Conservation (phyloP, 2,329 filamentous ascomycete species). For the Aspergillus pseudonomiae region DNA sequence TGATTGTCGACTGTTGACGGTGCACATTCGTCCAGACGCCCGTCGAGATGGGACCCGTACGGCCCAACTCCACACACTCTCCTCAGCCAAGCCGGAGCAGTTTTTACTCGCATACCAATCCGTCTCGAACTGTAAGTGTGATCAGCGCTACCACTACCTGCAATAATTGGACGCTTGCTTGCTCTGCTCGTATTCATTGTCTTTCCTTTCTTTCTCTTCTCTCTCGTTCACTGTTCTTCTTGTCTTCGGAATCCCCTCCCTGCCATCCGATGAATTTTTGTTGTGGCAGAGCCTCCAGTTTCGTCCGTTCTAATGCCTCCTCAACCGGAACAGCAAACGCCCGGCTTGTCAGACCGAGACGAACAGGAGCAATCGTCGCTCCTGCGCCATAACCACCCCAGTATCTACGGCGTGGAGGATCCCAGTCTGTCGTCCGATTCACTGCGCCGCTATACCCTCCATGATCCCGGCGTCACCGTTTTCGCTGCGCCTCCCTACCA, state of each 20-base stretch:
- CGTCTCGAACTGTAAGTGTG: constrained; percentile 8
- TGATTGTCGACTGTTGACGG: neutral
- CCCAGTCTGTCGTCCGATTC: constrained; percentile 44
- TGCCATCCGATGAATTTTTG: neutral
- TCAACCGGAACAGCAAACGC: constrained; percentile 10
- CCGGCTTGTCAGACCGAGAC: constrained; percentile 14
- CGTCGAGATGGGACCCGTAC: constrained; percentile 3
- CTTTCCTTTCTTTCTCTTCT: too few relatives aligned
- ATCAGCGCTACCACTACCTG: neutral
- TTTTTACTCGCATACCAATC: constrained; percentile 9
- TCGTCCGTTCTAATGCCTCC: constrained; percentile 1
- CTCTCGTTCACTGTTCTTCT: neutral
- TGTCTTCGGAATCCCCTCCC: neutral
- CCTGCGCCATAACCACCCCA: constrained; percentile 39
- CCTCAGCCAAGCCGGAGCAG: constrained; percentile 12
- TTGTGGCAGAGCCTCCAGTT: neutral
- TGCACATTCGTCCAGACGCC: neutral
- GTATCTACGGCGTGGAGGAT: constrained; percentile 50
- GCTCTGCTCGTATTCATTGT: neutral
- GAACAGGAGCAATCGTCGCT: constrained; percentile 29
- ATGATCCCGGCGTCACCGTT: constrained; percentile 57
- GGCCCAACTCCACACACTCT: constrained; percentile 5
- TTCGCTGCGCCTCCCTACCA: constrained; percentile 55
- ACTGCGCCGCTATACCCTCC: constrained; percentile 35
- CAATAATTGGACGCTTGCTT: neutral